Base-by-base conservation (phyloP, 2,329 filamentous ascomycete genomes). In the Curvularia sp. region DNA sequence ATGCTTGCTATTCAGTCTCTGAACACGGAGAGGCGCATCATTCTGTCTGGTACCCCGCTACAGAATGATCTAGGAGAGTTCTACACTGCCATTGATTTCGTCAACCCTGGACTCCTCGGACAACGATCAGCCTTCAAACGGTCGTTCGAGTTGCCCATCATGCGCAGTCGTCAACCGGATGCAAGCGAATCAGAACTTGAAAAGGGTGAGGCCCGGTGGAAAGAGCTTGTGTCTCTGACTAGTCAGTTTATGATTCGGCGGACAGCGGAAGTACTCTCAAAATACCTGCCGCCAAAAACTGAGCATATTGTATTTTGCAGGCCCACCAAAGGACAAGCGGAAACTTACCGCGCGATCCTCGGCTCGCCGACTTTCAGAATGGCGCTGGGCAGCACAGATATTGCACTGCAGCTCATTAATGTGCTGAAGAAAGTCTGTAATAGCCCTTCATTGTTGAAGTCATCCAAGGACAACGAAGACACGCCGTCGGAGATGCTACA, bases 381-480 rank as follows among this genome's bases (percentile, higher is more conserved):
- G 31, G 85, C 86, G 8, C 77, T 90, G 49, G 86, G 87, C 13
- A 88, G 83, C 61, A 80, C 84, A 1, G 86, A 90, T 49, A 83
- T 83, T 47, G 85, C 87, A 2, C 79, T 92, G 2, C 86, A 89
- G 66, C 83, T 91, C 13, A 91, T 91, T 68, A 91, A 86, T 15
- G 82, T 91, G 18, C 78, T 92, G 18, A 91, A 91, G 77, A 91
- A 91, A 72, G 81, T 90, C 18, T 91, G 89, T 80, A 91, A 91
- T 71, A 88, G 87, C 62, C 89, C 89, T 1, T 85, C 83, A 0
- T 76, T 91, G 9, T 79, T 92, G 7, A 81, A 82, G 42, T 77
- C 81, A 2, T 84, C 83, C 57, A 79, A 80, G 42, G 79, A 81
- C 28, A 74, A 75, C 4, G 80, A 84, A 38, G 79, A 83, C 35